Percentiles rank a stretch among this genome's conserved stretches.
These are phyloP conservation scores for Hymenotorrendiella dingleyae DNA, from an alignment of 2,329 filamentous ascomycete genomes.

Conservation along the genomic window DNA sequence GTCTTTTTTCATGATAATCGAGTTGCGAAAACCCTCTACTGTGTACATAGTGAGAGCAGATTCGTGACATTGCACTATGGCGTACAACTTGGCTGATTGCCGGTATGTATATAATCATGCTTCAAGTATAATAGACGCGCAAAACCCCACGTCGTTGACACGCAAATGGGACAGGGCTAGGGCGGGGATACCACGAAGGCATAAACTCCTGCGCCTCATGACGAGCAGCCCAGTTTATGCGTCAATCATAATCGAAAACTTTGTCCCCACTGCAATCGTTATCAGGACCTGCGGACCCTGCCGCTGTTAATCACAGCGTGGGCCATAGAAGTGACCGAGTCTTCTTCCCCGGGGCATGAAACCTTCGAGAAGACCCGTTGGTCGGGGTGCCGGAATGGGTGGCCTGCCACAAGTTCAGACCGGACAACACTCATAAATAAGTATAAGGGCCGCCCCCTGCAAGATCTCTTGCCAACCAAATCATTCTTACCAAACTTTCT, in stretches of 20 bases:
- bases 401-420: slow-evolving; percentile 7
- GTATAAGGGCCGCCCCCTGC: slow-evolving; percentile 10
- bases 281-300: slow-evolving; percentile 17
- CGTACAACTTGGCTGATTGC: background rate
- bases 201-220: slow-evolving; percentile 10
- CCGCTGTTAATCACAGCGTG: slow-evolving; percentile 6
- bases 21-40: no score
- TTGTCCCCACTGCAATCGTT: slow-evolving; percentile 7
- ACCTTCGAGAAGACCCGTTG: slow-evolving; percentile 29
- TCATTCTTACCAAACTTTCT: background rate
- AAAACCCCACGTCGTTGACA: background rate
- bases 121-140: slow-evolving; percentile 2
- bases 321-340: background rate
- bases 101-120: background rate
- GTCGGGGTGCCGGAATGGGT: no score
- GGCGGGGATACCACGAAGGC: background rate
- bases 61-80: no score
- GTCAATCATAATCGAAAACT: slow-evolving; percentile 1
- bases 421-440: no score
- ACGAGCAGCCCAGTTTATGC: slow-evolving; percentile 15
- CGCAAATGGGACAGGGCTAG: background rate
- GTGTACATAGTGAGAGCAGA: no score
- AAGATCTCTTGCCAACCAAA: background rate
- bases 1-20: no score
- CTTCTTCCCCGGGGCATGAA: slow-evolving; percentile 23